phyloP scores from a whole-genome alignment of 345 rosid genomes.

The Arabidopsis suecica region DNA sequence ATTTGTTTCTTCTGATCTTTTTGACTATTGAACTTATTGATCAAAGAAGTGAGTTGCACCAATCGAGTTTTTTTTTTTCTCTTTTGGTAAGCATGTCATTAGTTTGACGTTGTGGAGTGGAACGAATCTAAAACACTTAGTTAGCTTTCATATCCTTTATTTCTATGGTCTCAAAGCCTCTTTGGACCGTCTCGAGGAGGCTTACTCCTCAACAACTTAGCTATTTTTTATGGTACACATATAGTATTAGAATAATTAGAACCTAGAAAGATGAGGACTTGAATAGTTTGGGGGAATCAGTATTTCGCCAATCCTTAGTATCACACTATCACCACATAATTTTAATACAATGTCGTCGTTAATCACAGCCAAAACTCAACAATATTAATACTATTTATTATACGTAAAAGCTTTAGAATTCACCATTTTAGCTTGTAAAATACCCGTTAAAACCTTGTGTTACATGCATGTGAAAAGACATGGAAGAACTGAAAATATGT shows the following conservation, averaged over 20 bases:
- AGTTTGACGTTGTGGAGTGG: background rate
- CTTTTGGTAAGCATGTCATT: background rate
- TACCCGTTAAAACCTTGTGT: too few species aligned
- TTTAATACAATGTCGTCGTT: background rate
- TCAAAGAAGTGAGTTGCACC: constrained; percentile 22
- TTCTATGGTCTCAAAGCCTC: background rate
- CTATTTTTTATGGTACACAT: background rate
- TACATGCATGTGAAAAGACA: too few species aligned
- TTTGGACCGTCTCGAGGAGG: background rate
- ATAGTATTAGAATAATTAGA: background rate
- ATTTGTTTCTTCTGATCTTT: constrained; percentile 30
- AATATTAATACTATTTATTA: too few species aligned
- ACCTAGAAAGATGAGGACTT: background rate
- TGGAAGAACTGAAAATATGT: too few species aligned
- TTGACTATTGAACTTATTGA: constrained; percentile 21
- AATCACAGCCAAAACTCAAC: too few species aligned
- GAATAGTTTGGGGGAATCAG: background rate
- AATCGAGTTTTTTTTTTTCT: constrained; percentile 1
- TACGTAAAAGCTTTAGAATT: too few species aligned
- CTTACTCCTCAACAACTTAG: background rate
- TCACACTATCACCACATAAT: background rate
- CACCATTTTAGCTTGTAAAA: too few species aligned
- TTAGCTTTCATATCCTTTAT: background rate
- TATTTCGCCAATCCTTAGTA: background rate
- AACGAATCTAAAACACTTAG: background rate